Conservation (phyloP, 306 rosid species). For the Malus domestica region DNA sequence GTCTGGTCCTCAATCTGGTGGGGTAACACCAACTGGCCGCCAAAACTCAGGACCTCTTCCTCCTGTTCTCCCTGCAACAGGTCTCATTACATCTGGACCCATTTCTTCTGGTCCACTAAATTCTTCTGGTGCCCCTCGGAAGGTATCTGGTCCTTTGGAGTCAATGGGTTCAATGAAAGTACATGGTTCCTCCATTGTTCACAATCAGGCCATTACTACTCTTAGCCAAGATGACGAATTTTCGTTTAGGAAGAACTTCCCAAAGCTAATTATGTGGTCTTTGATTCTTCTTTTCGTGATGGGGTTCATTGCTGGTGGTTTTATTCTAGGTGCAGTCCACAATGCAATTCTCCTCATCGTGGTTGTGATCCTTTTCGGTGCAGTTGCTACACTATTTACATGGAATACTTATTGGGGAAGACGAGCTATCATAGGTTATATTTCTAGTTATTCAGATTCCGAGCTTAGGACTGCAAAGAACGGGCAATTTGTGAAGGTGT, state of each 20-base stretch:
- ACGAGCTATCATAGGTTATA: constrained; percentile 65
- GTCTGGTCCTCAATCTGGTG: constrained; percentile 98
- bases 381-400: constrained; percentile 65
- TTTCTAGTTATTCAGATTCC: constrained; percentile 76
- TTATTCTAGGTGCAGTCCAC: constrained; percentile 94
- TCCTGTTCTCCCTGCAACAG: constrained; percentile 87
- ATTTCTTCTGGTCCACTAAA: constrained; percentile 85
- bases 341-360: constrained; percentile 82
- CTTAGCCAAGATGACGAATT: constrained; percentile 60
- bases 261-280: constrained; percentile 85
- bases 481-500: constrained; percentile 97
- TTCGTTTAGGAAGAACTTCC: constrained; percentile 85
- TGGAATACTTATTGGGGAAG: constrained; percentile 97
- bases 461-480: constrained; percentile 94
- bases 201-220: constrained; percentile 80
- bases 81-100: constrained; percentile 92
- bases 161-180: constrained; percentile 72
- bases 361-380: constrained; percentile 71
- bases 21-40: constrained; percentile 52
- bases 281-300: constrained; percentile 84
- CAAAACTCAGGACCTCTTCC: constrained; percentile 94
- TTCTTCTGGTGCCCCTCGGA: constrained; percentile 92
- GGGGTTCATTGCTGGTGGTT: constrained; percentile 98
- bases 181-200: constrained; percentile 42
- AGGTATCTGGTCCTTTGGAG: constrained; percentile 90